A percentile compares a stretch with the other conserved stretches of the same genome.
These are phyloP conservation scores for Boletus calvinii DNA, from an alignment of 1,284 basidiomycete genomes.

Conservation along the genomic window DNA sequence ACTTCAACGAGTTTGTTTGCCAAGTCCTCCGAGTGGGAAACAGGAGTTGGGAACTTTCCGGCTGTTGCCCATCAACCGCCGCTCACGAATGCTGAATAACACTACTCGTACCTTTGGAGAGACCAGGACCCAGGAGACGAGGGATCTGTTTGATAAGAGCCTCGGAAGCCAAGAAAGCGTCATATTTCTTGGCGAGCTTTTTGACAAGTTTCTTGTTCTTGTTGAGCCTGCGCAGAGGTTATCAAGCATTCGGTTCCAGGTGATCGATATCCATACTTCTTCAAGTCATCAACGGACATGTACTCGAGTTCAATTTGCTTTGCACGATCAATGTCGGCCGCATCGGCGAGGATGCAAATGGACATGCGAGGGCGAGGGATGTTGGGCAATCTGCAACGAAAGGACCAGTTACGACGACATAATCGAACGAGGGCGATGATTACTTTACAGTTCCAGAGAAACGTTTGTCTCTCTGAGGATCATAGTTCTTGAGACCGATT, in stretches of 20 bases:
- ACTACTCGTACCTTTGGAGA: slow-evolving; percentile 83
- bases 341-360: slow-evolving; percentile 99
- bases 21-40: slow-evolving; percentile 93
- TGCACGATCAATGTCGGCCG: slow-evolving; percentile 97
- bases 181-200: slow-evolving; percentile 99
- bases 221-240: slow-evolving; percentile 67
- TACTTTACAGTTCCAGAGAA: slow-evolving; percentile 97
- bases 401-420: neutral
- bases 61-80: slow-evolving; percentile 47
- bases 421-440: slow-evolving; percentile 18
- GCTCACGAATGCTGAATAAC: neutral
- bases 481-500: slow-evolving; percentile 98
- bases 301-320: slow-evolving; percentile 97
- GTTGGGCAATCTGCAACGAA: slow-evolving; percentile 75
- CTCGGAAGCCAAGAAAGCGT: slow-evolving; percentile 98
- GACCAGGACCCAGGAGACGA: slow-evolving; percentile 98
- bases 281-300: slow-evolving; percentile 99
- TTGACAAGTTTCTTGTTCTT: slow-evolving; percentile 99
- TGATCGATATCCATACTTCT: slow-evolving; percentile 67
- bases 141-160: slow-evolving; percentile 99
- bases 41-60: slow-evolving; percentile 98
- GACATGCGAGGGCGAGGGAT: slow-evolving; percentile 98
- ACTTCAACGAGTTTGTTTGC: slow-evolving; percentile 93
- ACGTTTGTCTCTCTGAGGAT: slow-evolving; percentile 94
- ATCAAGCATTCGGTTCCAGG: neutral